phyloP scores from a whole-genome alignment of 768 basidiomycete species.

The Russula ochroleuca region DNA sequence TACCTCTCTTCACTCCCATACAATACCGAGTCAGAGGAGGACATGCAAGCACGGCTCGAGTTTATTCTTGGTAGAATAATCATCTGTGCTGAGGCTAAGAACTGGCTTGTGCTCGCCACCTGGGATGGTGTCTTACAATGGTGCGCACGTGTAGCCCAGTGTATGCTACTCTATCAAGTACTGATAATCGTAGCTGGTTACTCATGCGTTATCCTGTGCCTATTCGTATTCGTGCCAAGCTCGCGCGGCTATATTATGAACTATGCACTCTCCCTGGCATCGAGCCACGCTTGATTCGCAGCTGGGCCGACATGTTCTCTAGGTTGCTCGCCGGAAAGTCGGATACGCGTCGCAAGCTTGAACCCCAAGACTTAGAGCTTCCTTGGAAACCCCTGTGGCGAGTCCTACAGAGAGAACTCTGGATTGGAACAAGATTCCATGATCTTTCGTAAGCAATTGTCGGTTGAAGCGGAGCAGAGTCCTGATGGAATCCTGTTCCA shows the following conservation, averaged over 20 bases:
- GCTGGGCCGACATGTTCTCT: constrained; percentile 76
- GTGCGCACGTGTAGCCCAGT: constrained; percentile 36
- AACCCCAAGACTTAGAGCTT: constrained; percentile 60
- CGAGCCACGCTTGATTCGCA: constrained; percentile 63
- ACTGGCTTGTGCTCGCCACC: constrained; percentile 66
- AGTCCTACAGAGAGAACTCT: constrained; percentile 65
- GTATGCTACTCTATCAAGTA: neutral
- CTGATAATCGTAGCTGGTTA: constrained; percentile 54
- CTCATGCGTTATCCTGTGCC: constrained; percentile 76
- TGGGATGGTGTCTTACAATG: constrained; percentile 83
- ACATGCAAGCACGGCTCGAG: constrained; percentile 68
- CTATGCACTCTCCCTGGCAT: constrained; percentile 72
- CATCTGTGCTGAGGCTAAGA: constrained; percentile 67
- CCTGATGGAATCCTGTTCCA: constrained; percentile 8
- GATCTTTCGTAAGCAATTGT: constrained; percentile 50
- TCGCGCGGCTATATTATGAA: constrained; percentile 75
- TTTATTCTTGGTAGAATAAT: constrained; percentile 63
- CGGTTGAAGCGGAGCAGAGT: neutral
- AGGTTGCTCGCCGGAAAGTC: constrained; percentile 65
- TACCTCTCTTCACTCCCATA: constrained; percentile 71
- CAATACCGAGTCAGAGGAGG: constrained; percentile 61
- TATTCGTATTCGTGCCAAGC: constrained; percentile 62
- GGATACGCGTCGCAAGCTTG: constrained; percentile 61
- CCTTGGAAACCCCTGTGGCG: constrained; percentile 78
- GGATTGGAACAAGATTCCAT: constrained; percentile 60